Evolutionary conservation across 139 green algal species (phyloP).

Genomic region (Parachlorella kessleri): DNA sequence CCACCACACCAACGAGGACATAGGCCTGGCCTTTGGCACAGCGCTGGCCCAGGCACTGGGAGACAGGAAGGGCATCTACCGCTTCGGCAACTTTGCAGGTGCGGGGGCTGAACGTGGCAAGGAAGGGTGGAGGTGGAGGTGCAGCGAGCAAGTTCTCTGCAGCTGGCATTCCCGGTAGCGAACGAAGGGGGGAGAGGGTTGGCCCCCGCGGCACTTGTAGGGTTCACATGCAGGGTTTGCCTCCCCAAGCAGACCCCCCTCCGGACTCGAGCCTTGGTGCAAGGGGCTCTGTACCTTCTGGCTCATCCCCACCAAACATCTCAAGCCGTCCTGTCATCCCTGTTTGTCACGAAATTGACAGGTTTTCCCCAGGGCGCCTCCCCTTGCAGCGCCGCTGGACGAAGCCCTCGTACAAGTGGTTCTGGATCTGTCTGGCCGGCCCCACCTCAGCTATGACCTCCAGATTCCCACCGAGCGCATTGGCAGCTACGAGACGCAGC

Average conservation of each 20-base stretch:
- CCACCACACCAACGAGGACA: conserved; percentile 99
- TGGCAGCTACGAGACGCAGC: conserved; percentile 92
- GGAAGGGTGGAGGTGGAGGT: too few species aligned
- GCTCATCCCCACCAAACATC: too few species aligned
- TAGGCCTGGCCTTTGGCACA: conserved; percentile 77
- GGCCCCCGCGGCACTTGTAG: too few species aligned
- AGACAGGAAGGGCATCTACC: conserved; percentile 93
- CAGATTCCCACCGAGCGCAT: conserved; percentile 90
- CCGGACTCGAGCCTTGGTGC: too few species aligned
- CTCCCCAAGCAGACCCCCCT: too few species aligned
- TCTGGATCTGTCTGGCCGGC: conserved; percentile 93
- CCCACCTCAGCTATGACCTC: conserved; percentile 85
- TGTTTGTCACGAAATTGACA: background rate
- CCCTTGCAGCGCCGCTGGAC: conserved; percentile 82
- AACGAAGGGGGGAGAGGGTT: too few species aligned
- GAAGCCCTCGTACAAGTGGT: conserved; percentile 93
- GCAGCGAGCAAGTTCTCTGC: too few species aligned
- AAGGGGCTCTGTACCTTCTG: too few species aligned
- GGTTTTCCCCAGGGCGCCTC: background rate
- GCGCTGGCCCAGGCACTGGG: conserved; percentile 84
- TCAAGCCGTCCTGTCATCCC: background rate
- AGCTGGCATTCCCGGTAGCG: too few species aligned
- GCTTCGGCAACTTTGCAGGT: conserved; percentile 93
- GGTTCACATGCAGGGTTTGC: too few species aligned
- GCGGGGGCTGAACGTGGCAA: too few species aligned